Evolutionary conservation across 345 rosid species (phyloP).

Genomic region (Abelmoschus esculentus): DNA sequence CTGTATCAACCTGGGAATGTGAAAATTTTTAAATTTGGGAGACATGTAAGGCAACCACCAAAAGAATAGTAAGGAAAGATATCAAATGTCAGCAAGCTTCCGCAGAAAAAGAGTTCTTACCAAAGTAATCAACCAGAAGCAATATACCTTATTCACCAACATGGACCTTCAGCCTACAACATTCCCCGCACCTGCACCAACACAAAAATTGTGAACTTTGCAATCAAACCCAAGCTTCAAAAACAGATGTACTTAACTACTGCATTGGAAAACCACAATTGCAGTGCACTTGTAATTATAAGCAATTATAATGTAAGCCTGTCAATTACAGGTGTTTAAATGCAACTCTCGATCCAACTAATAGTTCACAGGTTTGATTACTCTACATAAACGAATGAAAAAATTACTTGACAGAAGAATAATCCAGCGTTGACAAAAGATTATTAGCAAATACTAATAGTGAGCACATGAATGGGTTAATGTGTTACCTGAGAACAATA

Average conservation of each 20-base stretch:
- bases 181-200: not conserved
- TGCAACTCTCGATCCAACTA: not conserved
- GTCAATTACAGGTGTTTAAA: not conserved
- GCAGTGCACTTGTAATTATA: not conserved
- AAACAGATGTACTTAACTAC: too few species aligned
- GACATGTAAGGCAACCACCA: not conserved
- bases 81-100: not conserved
- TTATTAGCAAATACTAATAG: not conserved
- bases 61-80: not conserved
- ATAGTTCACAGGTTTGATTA: not conserved
- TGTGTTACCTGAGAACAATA: not conserved
- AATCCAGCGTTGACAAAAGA: not conserved
- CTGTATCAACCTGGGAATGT: not conserved
- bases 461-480: not conserved
- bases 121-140: not conserved
- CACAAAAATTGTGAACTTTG: not conserved
- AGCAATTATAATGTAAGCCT: not conserved
- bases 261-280: not conserved
- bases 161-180: not conserved
- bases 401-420: not conserved
- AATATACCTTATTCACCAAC: not conserved
- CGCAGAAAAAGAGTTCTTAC: too few species aligned
- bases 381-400: not conserved
- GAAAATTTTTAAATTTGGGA: too few species aligned
- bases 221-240: not conserved